These are phyloP conservation scores for Phaeophleospora eucalypticola DNA, from an alignment of 2,329 filamentous ascomycete species.

Conservation along the genomic window DNA sequence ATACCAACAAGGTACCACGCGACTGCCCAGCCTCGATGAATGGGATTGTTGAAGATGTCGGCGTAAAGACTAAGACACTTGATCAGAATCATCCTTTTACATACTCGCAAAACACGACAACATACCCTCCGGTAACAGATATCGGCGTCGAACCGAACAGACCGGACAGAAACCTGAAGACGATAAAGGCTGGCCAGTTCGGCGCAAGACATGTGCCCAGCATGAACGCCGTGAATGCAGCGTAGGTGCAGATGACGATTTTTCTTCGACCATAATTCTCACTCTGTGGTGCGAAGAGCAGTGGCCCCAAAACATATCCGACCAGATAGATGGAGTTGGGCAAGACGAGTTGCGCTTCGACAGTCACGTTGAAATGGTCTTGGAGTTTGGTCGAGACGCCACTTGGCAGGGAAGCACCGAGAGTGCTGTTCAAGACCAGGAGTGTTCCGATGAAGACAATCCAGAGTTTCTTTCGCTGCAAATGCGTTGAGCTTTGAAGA, in stretches of 20 bases:
- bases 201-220: conserved; percentile 41
- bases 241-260: conserved; percentile 22
- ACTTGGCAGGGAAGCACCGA: conserved; percentile 59
- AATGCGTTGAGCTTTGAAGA: not conserved
- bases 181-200: conserved; percentile 20
- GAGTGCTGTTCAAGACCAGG: conserved; percentile 61
- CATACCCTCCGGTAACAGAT: conserved; percentile 13
- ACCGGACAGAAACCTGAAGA: conserved; percentile 14
- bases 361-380: conserved; percentile 51
- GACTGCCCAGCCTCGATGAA: conserved; percentile 13
- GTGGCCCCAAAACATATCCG: conserved; percentile 40
- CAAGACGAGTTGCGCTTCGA: conserved; percentile 36
- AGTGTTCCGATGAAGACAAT: conserved; percentile 53
- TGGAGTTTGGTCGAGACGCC: conserved; percentile 58
- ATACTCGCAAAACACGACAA: not conserved
- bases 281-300: conserved; percentile 41
- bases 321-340: conserved; percentile 46
- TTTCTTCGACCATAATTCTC: conserved; percentile 44
- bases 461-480: conserved; percentile 39
- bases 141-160: conserved; percentile 17
- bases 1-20: conserved; percentile 12
- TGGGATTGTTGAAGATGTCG: conserved; percentile 14
- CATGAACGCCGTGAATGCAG: conserved; percentile 29
- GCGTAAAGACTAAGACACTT: conserved; percentile 13
- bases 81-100: not conserved